A percentile compares a stretch with the other conserved stretches of the same genome.
These are phyloP conservation scores for Vitis vinifera DNA, from an alignment of 164 flowering plant genomes.

Conservation along the genomic window DNA sequence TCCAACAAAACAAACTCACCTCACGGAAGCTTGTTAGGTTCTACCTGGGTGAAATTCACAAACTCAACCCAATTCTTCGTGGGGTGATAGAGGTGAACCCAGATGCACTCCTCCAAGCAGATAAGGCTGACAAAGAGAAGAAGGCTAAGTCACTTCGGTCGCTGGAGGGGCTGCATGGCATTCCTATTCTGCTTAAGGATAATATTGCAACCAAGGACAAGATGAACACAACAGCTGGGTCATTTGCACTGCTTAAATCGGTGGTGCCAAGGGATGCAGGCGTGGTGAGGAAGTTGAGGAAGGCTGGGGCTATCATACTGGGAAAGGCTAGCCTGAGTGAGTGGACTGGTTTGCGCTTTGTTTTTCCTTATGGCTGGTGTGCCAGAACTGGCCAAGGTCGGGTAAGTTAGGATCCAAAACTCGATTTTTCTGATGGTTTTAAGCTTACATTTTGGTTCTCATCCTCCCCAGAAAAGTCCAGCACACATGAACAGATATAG, in stretches of 20 bases:
- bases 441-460: too few species aligned
- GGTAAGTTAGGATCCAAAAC: background rate
- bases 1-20: constrained; percentile 24
- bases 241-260: constrained; percentile 30
- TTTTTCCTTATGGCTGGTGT: constrained; percentile 14
- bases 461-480: too few species aligned
- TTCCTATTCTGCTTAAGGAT: constrained; percentile 34
- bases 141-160: constrained; percentile 5
- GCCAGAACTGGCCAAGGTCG: constrained; percentile 11
- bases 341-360: constrained; percentile 11
- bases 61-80: constrained; percentile 32
- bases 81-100: constrained; percentile 46
- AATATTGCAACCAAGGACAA: constrained; percentile 34
- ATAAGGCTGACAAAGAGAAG: constrained; percentile 31
- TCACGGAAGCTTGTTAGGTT: constrained; percentile 35
- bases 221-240: constrained; percentile 39
- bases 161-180: constrained; percentile 20
- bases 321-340: constrained; percentile 25
- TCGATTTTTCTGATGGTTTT: too few species aligned
- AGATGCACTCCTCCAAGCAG: constrained; percentile 30
- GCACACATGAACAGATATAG: too few species aligned
- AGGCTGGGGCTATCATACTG: constrained; percentile 31
- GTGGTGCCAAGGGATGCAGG: constrained; percentile 37
- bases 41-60: constrained; percentile 32
- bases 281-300: constrained; percentile 29